Evolutionary conservation across 345 rosid genomes (phyloP), one percentile per base, ranked within the genome.

Genomic region (Conringia planisiliqua): DNA sequence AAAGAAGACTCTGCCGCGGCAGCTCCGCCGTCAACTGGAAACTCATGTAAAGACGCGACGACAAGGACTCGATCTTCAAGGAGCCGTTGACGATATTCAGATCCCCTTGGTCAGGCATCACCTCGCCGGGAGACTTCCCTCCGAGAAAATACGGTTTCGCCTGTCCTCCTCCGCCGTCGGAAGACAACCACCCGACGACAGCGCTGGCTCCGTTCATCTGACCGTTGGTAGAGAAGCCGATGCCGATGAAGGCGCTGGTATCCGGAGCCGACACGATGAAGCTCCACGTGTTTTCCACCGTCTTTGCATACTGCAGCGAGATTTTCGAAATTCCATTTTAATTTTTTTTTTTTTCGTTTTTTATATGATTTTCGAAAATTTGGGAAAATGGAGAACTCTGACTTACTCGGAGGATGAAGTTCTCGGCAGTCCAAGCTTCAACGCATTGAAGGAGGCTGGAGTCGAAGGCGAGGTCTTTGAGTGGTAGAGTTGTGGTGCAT

Each of bases 131-230:
- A 0, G 60, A 51, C 61, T 68, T 60, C 2, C 85, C 97, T 1
- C 82, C 74, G 4, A 93, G 85, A 9, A 63, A 67, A 17, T 91
- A 93, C 71, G 44, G 89, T 74, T 89, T 87, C 1, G 79, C 73
- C 1, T 3, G 33, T 6, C 80, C 67, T 1, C 12, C 10, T 6
- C 10, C 5, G 5, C 85, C 83, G 39, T 58, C 77, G 0, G 75
- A 4, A 7, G 93, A 78, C 26, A 87, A 3, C 97, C 96, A 93
- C 5, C 96, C 98, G 5, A 89, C 96, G 67, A 91, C 46, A 0
- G 98, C 96, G 50, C 92, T 91, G 0, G 92, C 82, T 18, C 97
- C 92, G 11, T 80, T 80, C 98, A 93, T 93, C 26, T 3, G 4
- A 1, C 88, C 91, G 59, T 57, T 59, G 68, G 67, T 68, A 4